Evolutionary conservation across 106 monocot genomes (phyloP).

Genomic region (Acorus calamus): DNA sequence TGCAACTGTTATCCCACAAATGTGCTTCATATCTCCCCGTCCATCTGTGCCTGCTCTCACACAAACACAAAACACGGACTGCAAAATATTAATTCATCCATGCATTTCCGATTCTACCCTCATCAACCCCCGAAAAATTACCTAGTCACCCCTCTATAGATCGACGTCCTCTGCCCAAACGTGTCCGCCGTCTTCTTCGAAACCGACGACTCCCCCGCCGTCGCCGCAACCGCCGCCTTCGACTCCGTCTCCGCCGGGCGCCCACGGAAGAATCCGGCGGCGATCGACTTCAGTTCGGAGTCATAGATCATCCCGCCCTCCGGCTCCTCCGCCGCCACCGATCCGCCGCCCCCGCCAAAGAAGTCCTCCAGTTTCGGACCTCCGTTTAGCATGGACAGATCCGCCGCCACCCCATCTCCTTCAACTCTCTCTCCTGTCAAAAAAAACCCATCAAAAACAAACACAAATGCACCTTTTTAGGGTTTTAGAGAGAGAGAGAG

Average conservation of each 20-base stretch:
- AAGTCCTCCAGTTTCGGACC: constrained; percentile 50
- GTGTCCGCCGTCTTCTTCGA: constrained; percentile 38
- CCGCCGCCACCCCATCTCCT: constrained; percentile 18
- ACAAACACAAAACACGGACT: background rate
- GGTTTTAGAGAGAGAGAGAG: constrained; percentile 5
- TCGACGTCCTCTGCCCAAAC: constrained; percentile 62
- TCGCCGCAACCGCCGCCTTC: constrained; percentile 6
- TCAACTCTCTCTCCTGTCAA: constrained; percentile 9
- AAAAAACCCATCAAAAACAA: background rate
- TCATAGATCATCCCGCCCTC: constrained; percentile 9
- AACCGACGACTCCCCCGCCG: constrained; percentile 7
- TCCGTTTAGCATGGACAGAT: constrained; percentile 6
- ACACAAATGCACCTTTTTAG: background rate
- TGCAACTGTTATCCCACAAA: constrained; percentile 95
- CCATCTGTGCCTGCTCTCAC: constrained; percentile 70
- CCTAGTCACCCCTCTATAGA: constrained; percentile 69
- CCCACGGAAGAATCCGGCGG: constrained; percentile 47
- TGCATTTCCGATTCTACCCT: background rate
- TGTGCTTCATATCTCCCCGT: constrained; percentile 97
- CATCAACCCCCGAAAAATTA: background rate
- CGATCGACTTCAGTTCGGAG: constrained; percentile 52
- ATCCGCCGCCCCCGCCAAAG: constrained; percentile 5
- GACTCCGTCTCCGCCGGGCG: constrained; percentile 6
- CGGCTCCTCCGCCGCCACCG: background rate
- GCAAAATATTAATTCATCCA: background rate